phyloP scores from a whole-genome alignment of 129 eudicot genomes.

The Mikania micrantha region DNA sequence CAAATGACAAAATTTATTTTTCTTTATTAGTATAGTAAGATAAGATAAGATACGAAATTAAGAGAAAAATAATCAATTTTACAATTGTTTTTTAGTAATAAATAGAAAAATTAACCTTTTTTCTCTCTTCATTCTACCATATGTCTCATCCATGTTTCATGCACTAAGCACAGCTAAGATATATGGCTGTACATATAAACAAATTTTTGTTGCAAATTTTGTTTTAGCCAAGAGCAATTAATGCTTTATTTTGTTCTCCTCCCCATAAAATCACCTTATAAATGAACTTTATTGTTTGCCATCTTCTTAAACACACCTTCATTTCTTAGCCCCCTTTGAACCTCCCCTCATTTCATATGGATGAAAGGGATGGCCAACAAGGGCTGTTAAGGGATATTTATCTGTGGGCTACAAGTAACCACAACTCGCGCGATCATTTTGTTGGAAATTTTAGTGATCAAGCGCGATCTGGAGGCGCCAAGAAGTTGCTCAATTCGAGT shows the following conservation, averaged over 20 bases:
- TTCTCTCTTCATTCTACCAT: not conserved
- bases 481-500: not conserved
- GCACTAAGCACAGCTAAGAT: not conserved
- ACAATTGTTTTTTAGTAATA: not conserved
- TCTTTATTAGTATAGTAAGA: too few relatives aligned
- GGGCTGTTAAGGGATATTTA: not conserved
- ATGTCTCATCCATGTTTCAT: not conserved
- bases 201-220: not conserved
- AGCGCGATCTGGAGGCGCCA: not conserved
- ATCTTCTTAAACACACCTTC: slow-evolving; percentile 14
- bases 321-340: too few relatives aligned
- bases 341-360: slow-evolving; percentile 9
- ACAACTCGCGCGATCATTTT: too few relatives aligned
- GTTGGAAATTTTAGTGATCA: not conserved
- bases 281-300: slow-evolving; percentile 7
- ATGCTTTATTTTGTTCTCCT: not conserved
- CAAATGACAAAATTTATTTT: too few relatives aligned
- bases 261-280: not conserved
- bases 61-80: too few relatives aligned
- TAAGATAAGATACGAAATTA: too few relatives aligned
- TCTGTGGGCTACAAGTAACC: not conserved
- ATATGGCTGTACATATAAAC: slow-evolving; percentile 3
- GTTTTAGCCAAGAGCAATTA: not conserved
- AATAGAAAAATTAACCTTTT: not conserved
- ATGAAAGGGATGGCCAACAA: slow-evolving; percentile 8